Percentiles rank a stretch among this genome's conserved stretches.
Evolutionary conservation across 192 early-diverging fungal genomes (phyloP).

Genomic region (Backusella luteola): DNA sequence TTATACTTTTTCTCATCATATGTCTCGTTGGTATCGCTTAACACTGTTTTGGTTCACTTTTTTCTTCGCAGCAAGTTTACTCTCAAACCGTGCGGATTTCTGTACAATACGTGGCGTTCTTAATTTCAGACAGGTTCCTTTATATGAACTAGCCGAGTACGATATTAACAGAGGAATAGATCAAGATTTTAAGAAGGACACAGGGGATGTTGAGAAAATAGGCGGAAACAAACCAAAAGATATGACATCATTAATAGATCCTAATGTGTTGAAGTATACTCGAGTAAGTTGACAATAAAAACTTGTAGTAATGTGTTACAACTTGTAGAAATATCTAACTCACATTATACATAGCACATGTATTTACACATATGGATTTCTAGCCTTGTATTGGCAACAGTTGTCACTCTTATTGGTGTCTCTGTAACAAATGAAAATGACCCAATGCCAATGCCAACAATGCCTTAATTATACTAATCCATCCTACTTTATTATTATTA

Average conservation of each 20-base stretch:
- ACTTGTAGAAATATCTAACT: neutral
- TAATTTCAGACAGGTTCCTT: slow-evolving; percentile 13
- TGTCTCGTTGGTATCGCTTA: slow-evolving; percentile 17
- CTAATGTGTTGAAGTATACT: slow-evolving; percentile 12
- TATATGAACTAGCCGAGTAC: slow-evolving; percentile 24
- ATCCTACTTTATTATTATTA: neutral
- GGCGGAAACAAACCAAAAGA: neutral
- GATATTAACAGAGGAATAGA: neutral
- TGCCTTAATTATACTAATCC: neutral
- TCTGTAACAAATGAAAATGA: slow-evolving; percentile 18
- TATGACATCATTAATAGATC: slow-evolving; percentile 20
- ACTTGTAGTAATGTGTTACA: too few species aligned
- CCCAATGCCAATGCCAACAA: slow-evolving; percentile 8
- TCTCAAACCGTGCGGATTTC: slow-evolving; percentile 19
- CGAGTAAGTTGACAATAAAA: slow-evolving; percentile 3
- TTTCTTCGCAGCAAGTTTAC: slow-evolving; percentile 1
- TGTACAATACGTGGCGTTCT: slow-evolving; percentile 15
- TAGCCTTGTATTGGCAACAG: neutral
- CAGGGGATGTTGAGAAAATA: neutral
- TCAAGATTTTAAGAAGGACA: neutral
- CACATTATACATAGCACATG: neutral
- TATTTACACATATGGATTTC: slow-evolving; percentile 1
- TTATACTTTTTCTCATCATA: slow-evolving; percentile 15
- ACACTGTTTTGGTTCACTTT: slow-evolving; percentile 18
- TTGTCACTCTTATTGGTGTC: neutral